Percentiles rank a stretch among this genome's conserved stretches.
These are phyloP conservation scores for Flaveria bidentis DNA, from an alignment of 129 eudicot genomes.

Conservation along the genomic window DNA sequence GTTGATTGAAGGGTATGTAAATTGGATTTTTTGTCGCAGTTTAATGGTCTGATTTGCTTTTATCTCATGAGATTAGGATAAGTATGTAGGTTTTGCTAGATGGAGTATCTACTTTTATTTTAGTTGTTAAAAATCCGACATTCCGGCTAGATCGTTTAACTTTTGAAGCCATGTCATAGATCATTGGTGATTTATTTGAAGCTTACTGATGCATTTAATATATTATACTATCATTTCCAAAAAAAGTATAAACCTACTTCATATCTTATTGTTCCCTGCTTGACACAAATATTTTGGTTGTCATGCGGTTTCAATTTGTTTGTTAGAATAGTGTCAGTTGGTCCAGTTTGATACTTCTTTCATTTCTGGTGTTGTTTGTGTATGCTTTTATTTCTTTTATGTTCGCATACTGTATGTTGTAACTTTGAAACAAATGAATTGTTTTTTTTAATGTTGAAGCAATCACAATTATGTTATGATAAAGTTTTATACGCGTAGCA, in stretches of 20 bases:
- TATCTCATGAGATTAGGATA: neutral
- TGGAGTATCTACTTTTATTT: neutral
- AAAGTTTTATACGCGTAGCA: neutral
- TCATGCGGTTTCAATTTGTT: neutral
- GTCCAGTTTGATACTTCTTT: conserved; percentile 9
- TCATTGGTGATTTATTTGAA: conserved; percentile 6
- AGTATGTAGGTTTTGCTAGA: neutral
- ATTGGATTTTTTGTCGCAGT: conserved; percentile 1
- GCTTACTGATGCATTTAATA: neutral
- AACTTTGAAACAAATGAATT: conserved; percentile 14
- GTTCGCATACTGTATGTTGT: neutral
- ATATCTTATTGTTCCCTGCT: neutral
- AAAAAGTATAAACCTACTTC: conserved; percentile 7
- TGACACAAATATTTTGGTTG: neutral
- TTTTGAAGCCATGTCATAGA: neutral
- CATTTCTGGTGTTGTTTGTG: conserved; percentile 1
- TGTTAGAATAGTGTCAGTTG: neutral
- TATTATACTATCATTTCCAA: conserved; percentile 1
- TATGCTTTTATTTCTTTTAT: conserved; percentile 12
- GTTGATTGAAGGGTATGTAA: conserved; percentile 10
- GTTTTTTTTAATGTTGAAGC: conserved; percentile 1
- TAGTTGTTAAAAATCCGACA: neutral
- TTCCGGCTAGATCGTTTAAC: conserved; percentile 24
- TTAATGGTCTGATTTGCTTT: conserved; percentile 14
- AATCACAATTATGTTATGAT: conserved; percentile 6